Base-by-base conservation (phyloP, 495 filamentous ascomycete species). In the Talaromyces adpressus region DNA sequence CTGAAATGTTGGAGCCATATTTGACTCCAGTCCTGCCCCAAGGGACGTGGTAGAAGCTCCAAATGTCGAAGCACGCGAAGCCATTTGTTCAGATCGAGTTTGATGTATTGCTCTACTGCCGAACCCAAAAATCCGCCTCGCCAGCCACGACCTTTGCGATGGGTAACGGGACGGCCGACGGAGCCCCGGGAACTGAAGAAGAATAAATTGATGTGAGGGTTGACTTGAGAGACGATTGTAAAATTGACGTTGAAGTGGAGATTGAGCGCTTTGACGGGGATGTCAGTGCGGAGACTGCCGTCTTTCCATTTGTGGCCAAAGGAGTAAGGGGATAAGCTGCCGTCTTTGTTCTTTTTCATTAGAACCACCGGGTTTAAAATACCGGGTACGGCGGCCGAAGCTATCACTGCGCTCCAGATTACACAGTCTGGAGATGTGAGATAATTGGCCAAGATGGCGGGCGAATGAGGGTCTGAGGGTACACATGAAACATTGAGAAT, bases 231-330 rank as follows among this genome's bases (percentile, higher is more conserved):
- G 71, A 98, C 94, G 66, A 98, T 92, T 62, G 89, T 90, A 75
- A 98, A 98, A 66, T 93, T 96, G 68, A 98, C 95, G 73, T 97
- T 97, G 83, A 98, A 98, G 72, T 97, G 91, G 1, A 94, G 79
- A 69, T 98, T 98, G 49, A 98, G 79, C 6, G 92, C 87, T 73
- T 92, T 93, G 70, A 98, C 86, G 0, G 94, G 94, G 62, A 98
- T 97, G 71, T 98, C 94, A 2, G 94, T 98, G 12, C 93, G 87
- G 41, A 98, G 76, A 63, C 86, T 90, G 59, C 95, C 94, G 70
- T 98, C 94, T 74, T 98, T 98, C 95, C 95, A 98, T 76, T 96
- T 97, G 75, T 96, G 91, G 0, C 92, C 93, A 69, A 97, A 97
- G 2, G 88, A 91, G 71, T 96, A 98, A 0, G 93, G 93, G 0